Evolutionary conservation across 139 green algal species (phyloP).

Genomic region (Micractinium conductrix): DNA sequence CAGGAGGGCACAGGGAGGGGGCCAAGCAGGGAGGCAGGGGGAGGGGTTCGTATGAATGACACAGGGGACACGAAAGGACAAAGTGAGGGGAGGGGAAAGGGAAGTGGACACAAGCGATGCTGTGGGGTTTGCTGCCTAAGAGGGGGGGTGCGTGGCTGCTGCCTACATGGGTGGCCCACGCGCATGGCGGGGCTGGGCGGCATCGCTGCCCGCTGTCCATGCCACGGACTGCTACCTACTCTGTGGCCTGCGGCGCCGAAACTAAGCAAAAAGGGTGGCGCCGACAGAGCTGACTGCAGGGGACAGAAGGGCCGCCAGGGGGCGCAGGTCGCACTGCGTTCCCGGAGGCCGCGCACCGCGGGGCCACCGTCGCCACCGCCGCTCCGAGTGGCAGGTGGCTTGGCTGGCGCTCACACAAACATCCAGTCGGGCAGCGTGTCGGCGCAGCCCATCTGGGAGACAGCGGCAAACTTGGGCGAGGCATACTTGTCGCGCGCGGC

Average conservation of each 20-base stretch:
- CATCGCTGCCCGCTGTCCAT: too few relatives aligned
- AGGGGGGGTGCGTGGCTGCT: too few relatives aligned
- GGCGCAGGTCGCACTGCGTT: background rate
- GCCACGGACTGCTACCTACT: background rate
- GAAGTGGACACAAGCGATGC: too few relatives aligned
- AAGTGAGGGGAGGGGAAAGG: too few relatives aligned
- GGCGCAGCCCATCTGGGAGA: constrained; percentile 43
- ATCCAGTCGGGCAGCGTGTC: constrained; percentile 49
- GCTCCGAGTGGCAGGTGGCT: background rate
- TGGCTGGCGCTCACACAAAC: constrained; percentile 29
- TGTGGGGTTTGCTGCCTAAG: too few relatives aligned
- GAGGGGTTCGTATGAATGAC: too few relatives aligned
- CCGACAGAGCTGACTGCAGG: background rate
- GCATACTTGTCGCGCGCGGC: constrained; percentile 70
- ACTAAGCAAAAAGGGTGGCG: constrained; percentile 5
- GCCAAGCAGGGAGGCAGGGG: too few relatives aligned
- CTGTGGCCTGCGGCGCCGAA: background rate
- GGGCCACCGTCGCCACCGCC: background rate
- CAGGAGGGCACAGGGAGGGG: too few relatives aligned
- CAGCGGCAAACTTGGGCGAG: constrained; percentile 48
- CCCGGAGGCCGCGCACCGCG: background rate
- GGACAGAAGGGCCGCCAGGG: background rate
- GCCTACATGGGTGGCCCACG: too few relatives aligned
- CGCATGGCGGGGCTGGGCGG: too few relatives aligned
- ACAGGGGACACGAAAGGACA: too few relatives aligned